Evolutionary conservation across 164 flowering plant genomes (phyloP), one percentile per base, ranked within the genome.

Genomic region (Warburgia ugandensis): DNA sequence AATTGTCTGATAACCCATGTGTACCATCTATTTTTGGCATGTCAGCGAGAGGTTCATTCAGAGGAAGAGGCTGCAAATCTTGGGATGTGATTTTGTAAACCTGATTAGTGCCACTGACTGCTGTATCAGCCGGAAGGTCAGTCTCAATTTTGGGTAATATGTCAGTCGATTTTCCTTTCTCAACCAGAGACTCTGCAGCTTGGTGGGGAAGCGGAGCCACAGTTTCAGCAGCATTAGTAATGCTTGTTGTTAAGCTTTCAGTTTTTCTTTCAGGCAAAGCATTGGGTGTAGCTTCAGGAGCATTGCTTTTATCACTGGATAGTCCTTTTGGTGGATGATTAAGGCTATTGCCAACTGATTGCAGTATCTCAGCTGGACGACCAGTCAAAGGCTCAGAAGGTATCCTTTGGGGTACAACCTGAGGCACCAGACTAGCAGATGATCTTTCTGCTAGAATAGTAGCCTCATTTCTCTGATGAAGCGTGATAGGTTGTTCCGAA

Each of bases 401-500:
- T 23, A 37, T 19, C 11, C 26, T 40, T 27, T 27, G 13, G 23
- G n/a, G n/a, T n/a, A n/a, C n/a, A 38, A 28, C 35, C 16, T 28
- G 10, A 10, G 32, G 25, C 17, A 27, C 55, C 55, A 27, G 44
- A 46, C 8, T 52, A 20, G 38, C 17, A 33, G 52, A 52, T 45
- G 45, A 21, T 23, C 33, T 47, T 14, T 39, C 40, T 30, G 40
- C 3, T 20, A 44, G 49, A 57, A 56, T 5, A 37, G 25, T 14
- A 44, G 16, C 52, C 29, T 23, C 48, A 58, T 45, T 25, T 41
- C 48, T 54, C 57, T 71, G 28, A 54, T 68, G 21, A 52, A 38
- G 66, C 37, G 23, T 55, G 38, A 42, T 49, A 19, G 39, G 52
- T 45, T 23, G 63, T 33, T 40, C 54, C 38, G 60, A 43, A 25